Evolutionary conservation across 2,329 filamentous ascomycete species (phyloP), one percentile per base, ranked within the genome.

Genomic region (Alternaria conjuncta): DNA sequence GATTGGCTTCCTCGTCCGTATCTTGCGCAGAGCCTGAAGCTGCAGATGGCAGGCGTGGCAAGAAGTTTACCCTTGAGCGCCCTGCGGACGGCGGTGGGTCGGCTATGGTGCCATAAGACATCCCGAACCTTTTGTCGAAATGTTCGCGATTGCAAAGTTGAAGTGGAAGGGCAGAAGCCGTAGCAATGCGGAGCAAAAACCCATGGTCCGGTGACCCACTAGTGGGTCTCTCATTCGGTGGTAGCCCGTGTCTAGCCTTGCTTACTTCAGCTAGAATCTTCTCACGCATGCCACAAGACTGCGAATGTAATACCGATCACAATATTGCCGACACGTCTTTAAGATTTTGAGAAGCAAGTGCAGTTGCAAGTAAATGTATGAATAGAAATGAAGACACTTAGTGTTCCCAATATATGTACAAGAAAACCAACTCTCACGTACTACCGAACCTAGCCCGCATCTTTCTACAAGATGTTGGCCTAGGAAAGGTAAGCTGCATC

Each of bases 401-500:
- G 6, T 21, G 3, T 3, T 32, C n/a, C 13, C 8, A 45, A 15
- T 18, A 26, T 51, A 59, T 55, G 20, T 30, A 60, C 32, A 60
- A 18, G 30, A 55, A 55, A 18, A 36, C 36, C 26, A 50, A 21
- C n/a, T 21, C 18, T 46, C n/a, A 20, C 12, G 28, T 46, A 28
- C 15, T 15, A 41, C 26, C 41, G 20, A 9, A 41, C 36, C 9
- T 9, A 41, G n/a, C 36, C 36, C 2, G 36, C 36, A 41, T n/a
- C 36, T 41, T 18, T 41, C 15, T 41, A 41, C 36, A 18, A n/a
- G 36, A 18, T 11, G 4, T 41, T 10, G 36, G n/a, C 36, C 44
- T 66, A 75, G 44, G 68, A 71, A 10, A 78, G 62, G 57, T 78
- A 78, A n/a, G 67, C 57, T 11, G 69, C 64, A 36, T 79, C 76